Evolutionary conservation across 441 rosid species (phyloP), one percentile per base, ranked within the genome.

Genomic region (Mallotus repandus): DNA sequence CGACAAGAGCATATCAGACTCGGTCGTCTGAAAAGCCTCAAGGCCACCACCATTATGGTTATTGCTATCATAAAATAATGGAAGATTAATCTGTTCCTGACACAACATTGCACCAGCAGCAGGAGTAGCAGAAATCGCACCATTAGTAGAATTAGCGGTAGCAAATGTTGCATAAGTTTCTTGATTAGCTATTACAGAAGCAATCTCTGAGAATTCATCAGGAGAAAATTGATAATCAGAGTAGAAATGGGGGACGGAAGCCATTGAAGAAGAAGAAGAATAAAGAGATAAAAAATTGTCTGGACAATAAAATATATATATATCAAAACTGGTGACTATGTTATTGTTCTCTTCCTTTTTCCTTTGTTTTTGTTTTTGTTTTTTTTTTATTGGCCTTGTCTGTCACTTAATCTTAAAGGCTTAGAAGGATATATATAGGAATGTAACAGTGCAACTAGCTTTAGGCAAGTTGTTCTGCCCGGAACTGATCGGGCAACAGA

Each of bases 211-310:
- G 66, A 81, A 74, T 58, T 82, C 86, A 13, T 77, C 80, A 13
- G 84, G 46, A 16, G 82, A 77, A 58, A 82, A 85, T 43, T 85
- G 74, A 74, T 84, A 84, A 67, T 81, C 83, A 41, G 80, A 43
- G 79, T 76, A 81, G 41, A 83, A 82, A 10, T 86, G 86, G 80
- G 89, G 88, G 55, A 83, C 53, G 19, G 88, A 86, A 78, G 88
- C 84, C 96, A 91, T 91, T 68, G 67, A 32, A 54, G 61, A 58
- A 53, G 35, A 32, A 49, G 7, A 21, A 54, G 9, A 32, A 54
- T 48, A 43, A 16, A 18, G 19, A 21, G 25, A 61, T 45, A 46
- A 54, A 8, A 13, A 18, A 29, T 29, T 29, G 32, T 29, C 0
- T 29, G 32, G 2, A 29, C 32, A 29, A 29, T 29, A 2, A 15